These are phyloP conservation scores for Aspergillus texensis DNA, from an alignment of 2,329 filamentous ascomycete genomes.

Conservation along the genomic window DNA sequence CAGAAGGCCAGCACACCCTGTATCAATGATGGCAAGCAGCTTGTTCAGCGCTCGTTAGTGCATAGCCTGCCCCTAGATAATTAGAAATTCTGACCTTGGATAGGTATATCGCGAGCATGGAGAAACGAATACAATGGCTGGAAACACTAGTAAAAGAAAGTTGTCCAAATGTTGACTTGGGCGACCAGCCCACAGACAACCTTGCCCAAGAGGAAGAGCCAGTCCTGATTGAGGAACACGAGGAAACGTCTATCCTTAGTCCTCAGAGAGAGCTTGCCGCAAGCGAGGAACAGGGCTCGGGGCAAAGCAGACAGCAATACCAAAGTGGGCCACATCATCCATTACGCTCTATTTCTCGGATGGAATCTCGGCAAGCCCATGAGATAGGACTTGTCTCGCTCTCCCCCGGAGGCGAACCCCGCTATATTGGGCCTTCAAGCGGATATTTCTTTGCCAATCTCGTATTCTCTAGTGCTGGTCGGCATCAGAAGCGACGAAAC, in stretches of 20 bases:
- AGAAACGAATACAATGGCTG: slow-evolving; percentile 50
- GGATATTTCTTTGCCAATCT: slow-evolving; percentile 58
- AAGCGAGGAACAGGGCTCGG: not conserved
- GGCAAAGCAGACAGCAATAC: not conserved
- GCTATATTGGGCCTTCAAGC: slow-evolving; percentile 60
- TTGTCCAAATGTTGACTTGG: slow-evolving; percentile 49
- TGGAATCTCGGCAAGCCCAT: slow-evolving; percentile 39
- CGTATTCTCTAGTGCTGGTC: slow-evolving; percentile 46
- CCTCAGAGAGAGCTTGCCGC: not conserved
- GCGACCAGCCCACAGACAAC: slow-evolving; percentile 21
- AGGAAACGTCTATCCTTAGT: not conserved
- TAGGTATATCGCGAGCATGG: slow-evolving; percentile 43
- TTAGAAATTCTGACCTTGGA: too few species aligned
- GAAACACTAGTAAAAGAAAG: slow-evolving; percentile 48
- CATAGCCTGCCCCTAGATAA: not conserved
- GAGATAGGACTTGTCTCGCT: slow-evolving; percentile 58
- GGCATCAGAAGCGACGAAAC: slow-evolving; percentile 20
- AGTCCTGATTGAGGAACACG: not conserved
- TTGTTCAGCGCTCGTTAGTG: slow-evolving; percentile 47
- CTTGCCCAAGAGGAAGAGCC: not conserved
- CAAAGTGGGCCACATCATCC: not conserved
- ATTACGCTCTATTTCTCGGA: not conserved
- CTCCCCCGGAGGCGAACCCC: slow-evolving; percentile 49
- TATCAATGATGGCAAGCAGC: slow-evolving; percentile 49
- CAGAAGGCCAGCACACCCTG: slow-evolving; percentile 47